phyloP scores from a whole-genome alignment of 768 basidiomycete genomes.

The Strobilomyces confusus region DNA sequence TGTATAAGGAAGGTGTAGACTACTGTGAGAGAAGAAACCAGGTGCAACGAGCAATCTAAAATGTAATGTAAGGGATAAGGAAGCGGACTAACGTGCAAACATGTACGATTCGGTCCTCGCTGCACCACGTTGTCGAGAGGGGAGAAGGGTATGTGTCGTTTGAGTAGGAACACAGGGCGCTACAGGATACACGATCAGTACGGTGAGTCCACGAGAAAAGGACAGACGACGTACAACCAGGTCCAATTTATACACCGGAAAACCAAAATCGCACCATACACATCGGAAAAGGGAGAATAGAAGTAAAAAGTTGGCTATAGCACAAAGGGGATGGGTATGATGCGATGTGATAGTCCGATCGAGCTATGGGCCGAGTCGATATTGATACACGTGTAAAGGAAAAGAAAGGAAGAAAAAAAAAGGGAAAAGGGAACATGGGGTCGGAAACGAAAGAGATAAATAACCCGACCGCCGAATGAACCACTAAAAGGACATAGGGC shows the following conservation, averaged over 20 bases:
- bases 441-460: slow-evolving; percentile 14
- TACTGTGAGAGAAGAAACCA: slow-evolving; percentile 15
- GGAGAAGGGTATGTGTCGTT: slow-evolving; percentile 24
- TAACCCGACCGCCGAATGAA: slow-evolving; percentile 15
- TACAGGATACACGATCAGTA: slow-evolving; percentile 12
- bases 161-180: slow-evolving; percentile 26
- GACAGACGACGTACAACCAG: slow-evolving; percentile 18
- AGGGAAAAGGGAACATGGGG: not conserved
- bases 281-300: slow-evolving; percentile 13
- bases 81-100: slow-evolving; percentile 17
- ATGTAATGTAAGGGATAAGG: not conserved
- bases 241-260: slow-evolving; percentile 28
- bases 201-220: not conserved
- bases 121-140: slow-evolving; percentile 13
- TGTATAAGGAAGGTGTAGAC: slow-evolving; percentile 22
- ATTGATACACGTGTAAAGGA: slow-evolving; percentile 28
- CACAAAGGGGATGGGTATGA: slow-evolving; percentile 28
- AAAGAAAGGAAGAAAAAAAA: not conserved
- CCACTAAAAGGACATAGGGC: slow-evolving; percentile 28
- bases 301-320: slow-evolving; percentile 12
- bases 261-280: slow-evolving; percentile 34
- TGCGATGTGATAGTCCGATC: slow-evolving; percentile 32
- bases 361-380: slow-evolving; percentile 27
- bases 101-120: slow-evolving; percentile 19
- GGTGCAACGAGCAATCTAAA: slow-evolving; percentile 25